phyloP scores from a whole-genome alignment of 768 basidiomycete species.

The Lenzites betulinus region DNA sequence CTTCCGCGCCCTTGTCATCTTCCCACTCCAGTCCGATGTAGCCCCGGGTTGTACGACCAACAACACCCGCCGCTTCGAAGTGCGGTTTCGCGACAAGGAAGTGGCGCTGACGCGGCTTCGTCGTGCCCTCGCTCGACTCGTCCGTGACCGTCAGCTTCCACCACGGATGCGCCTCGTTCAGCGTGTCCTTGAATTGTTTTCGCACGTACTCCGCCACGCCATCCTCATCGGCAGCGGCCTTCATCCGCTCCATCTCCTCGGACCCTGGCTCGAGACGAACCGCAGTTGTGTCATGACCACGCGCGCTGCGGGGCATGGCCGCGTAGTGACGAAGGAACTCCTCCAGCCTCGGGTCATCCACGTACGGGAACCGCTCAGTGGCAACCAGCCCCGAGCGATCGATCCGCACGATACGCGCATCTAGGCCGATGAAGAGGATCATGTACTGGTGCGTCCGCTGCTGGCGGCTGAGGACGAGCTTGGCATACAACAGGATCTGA shows the following conservation, averaged over 20 bases:
- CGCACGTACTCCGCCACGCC: background rate
- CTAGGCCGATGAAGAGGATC: constrained; percentile 1
- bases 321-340: constrained; percentile 4
- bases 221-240: background rate
- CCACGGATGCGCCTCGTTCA: background rate
- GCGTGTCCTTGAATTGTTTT: background rate
- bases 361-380: background rate
- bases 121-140: background rate
- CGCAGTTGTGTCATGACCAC: background rate
- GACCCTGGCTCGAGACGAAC: background rate
- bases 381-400: constrained; percentile 2
- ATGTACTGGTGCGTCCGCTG: constrained; percentile 2
- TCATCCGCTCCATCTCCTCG: background rate
- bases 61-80: background rate
- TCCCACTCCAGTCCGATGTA: constrained; percentile 19
- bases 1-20: too few species aligned
- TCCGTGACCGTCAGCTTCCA: background rate
- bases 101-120: background rate
- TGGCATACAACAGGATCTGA: constrained; percentile 5
- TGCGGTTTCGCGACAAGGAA: constrained; percentile 12
- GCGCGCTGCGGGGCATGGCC: background rate
- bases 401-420: constrained; percentile 5
- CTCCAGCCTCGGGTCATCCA: background rate
- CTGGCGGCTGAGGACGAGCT: background rate
- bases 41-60: constrained; percentile 12